Evolutionary conservation across 257 asterid species (phyloP), one percentile per base, ranked within the genome.

Genomic region (Solanum etuberosum): DNA sequence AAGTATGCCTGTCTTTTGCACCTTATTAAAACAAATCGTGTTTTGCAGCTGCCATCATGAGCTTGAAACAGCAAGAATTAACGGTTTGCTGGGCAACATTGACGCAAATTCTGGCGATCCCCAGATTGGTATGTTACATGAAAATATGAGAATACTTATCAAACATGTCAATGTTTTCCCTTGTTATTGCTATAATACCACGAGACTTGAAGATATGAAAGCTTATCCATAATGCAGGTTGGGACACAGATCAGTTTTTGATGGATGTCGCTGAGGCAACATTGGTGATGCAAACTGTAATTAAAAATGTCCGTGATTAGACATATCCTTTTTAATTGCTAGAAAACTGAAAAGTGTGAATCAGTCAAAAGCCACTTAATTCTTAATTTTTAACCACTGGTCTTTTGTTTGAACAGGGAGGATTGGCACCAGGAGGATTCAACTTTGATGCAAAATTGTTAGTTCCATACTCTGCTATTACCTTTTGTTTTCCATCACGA

Each of bases 201-300:
- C 3, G 11, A 25, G 31, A 42, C 27, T 20, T 63, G 78, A 15
- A 9, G 27, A 37, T 5, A 51, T 18, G 7, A 86, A 38, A 38
- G 48, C 25, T 32, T 5, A 18, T 16, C 25, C n/a, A 23, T 40
- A 27, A 87, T 89, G 85, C 94, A 97, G 99, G 99, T 88, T 97
- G 99, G 99, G 99, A 97, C 87, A 97, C 99, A 0, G 99, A 97
- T 92, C 99, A 97, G 89, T 97, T 97, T 91, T 85, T 95, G 92
- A 97, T 97, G 99, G 99, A 97, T 88, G 89, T 96, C 12, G 92
- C 93, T 61, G 99, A 97, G 93, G 99, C 99, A 86, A 97, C 99
- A 65, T 61, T 91, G 23, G 97, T 94, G 42, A 97, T 97, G 99
- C 95, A 93, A 84, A 90, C 93, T 29, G 98, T 96, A 31, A 92